phyloP scores from a whole-genome alignment of 805 yeast species.

The Lipomyces lipofer region DNA sequence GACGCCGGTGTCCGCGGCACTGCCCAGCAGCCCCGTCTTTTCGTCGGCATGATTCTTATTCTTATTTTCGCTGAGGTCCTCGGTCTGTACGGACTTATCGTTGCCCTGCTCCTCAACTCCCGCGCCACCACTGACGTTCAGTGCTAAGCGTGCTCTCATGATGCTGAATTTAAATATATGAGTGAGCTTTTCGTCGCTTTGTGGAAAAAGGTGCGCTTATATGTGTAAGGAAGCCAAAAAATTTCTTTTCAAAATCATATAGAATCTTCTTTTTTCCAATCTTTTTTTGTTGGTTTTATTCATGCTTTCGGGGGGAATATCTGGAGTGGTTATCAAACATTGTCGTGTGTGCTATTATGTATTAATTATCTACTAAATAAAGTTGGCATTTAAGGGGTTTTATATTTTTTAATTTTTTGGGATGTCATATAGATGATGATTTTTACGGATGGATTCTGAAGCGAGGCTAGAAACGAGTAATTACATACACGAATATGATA shows the following conservation, averaged over 20 bases:
- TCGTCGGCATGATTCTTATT: conserved; percentile 86
- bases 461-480: too few species aligned
- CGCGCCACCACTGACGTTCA: conserved; percentile 63
- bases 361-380: conserved; percentile 26
- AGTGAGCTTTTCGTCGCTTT: too few species aligned
- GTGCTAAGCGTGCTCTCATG: conserved; percentile 28
- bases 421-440: too few species aligned
- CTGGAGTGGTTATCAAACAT: conserved; percentile 23
- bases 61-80: conserved; percentile 89
- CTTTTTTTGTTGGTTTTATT: conserved; percentile 9
- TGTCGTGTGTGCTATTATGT: conserved; percentile 24
- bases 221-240: background rate
- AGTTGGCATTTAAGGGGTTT: conserved; percentile 29
- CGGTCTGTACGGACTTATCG: conserved; percentile 97
- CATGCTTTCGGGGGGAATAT: conserved; percentile 16
- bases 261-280: conserved; percentile 12
- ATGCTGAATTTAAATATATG: conserved; percentile 7
- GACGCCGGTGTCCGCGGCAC: conserved; percentile 88
- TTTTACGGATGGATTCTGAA: too few species aligned
- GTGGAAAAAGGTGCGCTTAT: background rate
- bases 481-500: too few species aligned
- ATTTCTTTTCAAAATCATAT: too few species aligned
- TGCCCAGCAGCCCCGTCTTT: conserved; percentile 84
- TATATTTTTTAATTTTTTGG: conserved; percentile 11
- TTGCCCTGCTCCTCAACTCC: conserved; percentile 95